A percentile compares a stretch with the other conserved stretches of the same genome.
Conservation (phyloP, 805 yeast genomes). For the Kodamaea lidongshanica region DNA sequence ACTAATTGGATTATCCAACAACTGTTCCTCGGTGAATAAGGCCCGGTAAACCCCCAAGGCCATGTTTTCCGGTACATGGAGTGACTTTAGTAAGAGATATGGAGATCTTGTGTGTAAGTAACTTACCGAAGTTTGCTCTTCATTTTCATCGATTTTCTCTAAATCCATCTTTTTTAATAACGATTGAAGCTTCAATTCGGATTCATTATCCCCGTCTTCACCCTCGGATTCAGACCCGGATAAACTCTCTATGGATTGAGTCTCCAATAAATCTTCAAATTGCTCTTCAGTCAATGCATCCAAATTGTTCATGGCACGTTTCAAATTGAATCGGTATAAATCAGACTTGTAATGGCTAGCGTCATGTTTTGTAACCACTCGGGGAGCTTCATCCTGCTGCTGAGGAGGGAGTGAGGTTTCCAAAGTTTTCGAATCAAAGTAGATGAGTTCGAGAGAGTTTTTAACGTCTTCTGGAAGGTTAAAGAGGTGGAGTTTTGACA, state of each 20-base stretch:
- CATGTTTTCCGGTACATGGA: slow-evolving; percentile 35
- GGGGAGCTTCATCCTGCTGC: too few relatives aligned
- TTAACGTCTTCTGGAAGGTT: slow-evolving; percentile 36
- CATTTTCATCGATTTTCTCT: slow-evolving; percentile 17
- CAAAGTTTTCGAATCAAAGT: slow-evolving; percentile 46
- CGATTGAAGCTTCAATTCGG: slow-evolving; percentile 15
- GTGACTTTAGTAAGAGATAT: slow-evolving; percentile 50
- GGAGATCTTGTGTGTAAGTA: slow-evolving; percentile 69
- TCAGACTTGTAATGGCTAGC: slow-evolving; percentile 46
- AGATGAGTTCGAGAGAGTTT: slow-evolving; percentile 44
- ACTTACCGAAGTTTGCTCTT: slow-evolving; percentile 36
- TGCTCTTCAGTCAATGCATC: slow-evolving; percentile 47
- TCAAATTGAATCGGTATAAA: slow-evolving; percentile 52
- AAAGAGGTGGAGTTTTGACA: too few relatives aligned
- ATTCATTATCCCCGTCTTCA: slow-evolving; percentile 16
- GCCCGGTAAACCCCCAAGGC: slow-evolving; percentile 67
- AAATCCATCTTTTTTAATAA: slow-evolving; percentile 19
- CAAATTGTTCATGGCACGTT: slow-evolving; percentile 43
- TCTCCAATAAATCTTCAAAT: slow-evolving; percentile 50
- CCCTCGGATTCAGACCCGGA: slow-evolving; percentile 44
- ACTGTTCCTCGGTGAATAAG: slow-evolving; percentile 41
- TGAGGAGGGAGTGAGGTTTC: too few relatives aligned
- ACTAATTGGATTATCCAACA: slow-evolving; percentile 42
- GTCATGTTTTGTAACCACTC: slow-evolving; percentile 7
- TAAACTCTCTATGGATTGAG: slow-evolving; percentile 47